Conservation (phyloP, 495 filamentous ascomycete genomes). For the Aspergillus nanangensis region DNA sequence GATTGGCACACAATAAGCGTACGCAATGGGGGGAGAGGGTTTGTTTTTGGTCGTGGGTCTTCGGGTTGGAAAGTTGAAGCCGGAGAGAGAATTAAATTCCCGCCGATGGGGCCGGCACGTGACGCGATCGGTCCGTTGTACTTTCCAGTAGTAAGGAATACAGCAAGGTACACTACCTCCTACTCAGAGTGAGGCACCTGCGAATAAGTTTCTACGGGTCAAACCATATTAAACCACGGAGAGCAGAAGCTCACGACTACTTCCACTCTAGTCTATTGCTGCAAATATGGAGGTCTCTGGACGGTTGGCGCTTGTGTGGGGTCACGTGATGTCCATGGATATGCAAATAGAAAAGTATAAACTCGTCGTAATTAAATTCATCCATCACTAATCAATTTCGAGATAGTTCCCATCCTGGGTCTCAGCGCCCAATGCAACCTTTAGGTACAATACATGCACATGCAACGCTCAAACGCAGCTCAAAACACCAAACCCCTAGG, state of each 20-base stretch:
- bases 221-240: too few species aligned
- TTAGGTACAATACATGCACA: constrained; percentile 5
- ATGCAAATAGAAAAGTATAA: background rate
- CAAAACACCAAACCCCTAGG: constrained; percentile 12
- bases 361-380: too few species aligned
- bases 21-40: background rate
- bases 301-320: background rate
- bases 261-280: too few species aligned
- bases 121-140: background rate
- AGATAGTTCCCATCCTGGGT: constrained; percentile 5
- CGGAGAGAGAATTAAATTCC: background rate
- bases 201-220: too few species aligned
- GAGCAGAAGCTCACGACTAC: too few species aligned
- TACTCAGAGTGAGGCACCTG: too few species aligned
- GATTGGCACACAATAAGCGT: too few species aligned
- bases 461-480: constrained; percentile 12
- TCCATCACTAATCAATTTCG: too few species aligned
- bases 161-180: too few species aligned
- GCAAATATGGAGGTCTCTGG: background rate
- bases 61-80: background rate
- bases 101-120: background rate
- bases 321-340: background rate
- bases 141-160: too few species aligned
- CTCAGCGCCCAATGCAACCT: constrained; percentile 6
- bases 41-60: background rate